A percentile compares a stretch with the other conserved stretches of the same genome.
phyloP scores from a whole-genome alignment of 306 rosid species.

The Cicer pinnatifidum region DNA sequence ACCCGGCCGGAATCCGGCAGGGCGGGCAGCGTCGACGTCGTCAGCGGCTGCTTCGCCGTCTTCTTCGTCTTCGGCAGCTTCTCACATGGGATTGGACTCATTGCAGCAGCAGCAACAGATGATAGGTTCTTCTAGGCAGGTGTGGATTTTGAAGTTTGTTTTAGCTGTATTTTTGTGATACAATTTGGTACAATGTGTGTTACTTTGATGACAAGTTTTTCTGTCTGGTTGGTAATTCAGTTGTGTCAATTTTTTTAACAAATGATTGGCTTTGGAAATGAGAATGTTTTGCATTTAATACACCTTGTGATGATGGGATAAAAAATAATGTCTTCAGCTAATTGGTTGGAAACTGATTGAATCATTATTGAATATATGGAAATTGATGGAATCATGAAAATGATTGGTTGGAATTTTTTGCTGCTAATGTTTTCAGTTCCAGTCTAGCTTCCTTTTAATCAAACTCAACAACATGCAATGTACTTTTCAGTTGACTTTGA shows the following conservation, averaged over 20 bases:
- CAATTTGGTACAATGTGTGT: slow-evolving; percentile 40
- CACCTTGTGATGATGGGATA: slow-evolving; percentile 13
- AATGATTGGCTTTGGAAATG: slow-evolving; percentile 36
- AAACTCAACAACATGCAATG: slow-evolving; percentile 34
- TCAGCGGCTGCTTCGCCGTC: slow-evolving; percentile 88
- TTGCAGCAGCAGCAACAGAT: slow-evolving; percentile 80
- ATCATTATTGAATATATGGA: slow-evolving; percentile 13
- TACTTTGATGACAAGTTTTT: slow-evolving; percentile 25
- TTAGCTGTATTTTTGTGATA: slow-evolving; percentile 40
- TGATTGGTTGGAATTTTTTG: slow-evolving; percentile 40
- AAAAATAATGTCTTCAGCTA: slow-evolving; percentile 29
- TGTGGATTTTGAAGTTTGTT: slow-evolving; percentile 48
- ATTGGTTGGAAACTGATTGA: slow-evolving; percentile 36
- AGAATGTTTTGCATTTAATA: slow-evolving; percentile 50
- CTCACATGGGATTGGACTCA: slow-evolving; percentile 77
- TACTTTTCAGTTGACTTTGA: slow-evolving; percentile 38
- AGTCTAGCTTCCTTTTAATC: slow-evolving; percentile 46
- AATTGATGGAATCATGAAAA: slow-evolving; percentile 46
- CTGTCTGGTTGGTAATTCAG: slow-evolving; percentile 13
- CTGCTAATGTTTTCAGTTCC: slow-evolving; percentile 43
- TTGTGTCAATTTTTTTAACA: slow-evolving; percentile 35
- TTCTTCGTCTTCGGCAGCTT: slow-evolving; percentile 86
- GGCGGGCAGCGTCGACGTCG: slow-evolving; percentile 73
- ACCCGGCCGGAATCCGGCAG: slow-evolving; percentile 80
- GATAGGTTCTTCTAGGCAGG: slow-evolving; percentile 89